Percentiles rank a stretch among this genome's conserved stretches.
Evolutionary conservation across 2,329 filamentous ascomycete species (phyloP).

Genomic region (Triangularia setosa): DNA sequence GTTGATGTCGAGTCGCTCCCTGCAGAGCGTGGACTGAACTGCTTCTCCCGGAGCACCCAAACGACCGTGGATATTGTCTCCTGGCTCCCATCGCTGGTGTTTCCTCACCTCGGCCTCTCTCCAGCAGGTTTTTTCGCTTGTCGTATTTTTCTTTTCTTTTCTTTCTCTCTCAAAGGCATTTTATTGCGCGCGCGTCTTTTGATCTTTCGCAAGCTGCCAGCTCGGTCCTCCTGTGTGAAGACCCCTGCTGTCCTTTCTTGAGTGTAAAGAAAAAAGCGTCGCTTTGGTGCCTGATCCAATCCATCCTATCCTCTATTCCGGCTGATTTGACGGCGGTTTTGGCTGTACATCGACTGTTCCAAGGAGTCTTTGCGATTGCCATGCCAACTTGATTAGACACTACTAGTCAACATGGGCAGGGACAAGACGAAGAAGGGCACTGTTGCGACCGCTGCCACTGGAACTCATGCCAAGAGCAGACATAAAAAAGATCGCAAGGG

Average conservation of each 20-base stretch:
- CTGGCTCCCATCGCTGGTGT: not conserved
- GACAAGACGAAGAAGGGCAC: slow-evolving; percentile 29
- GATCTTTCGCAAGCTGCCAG: not conserved
- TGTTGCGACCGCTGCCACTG: slow-evolving; percentile 24
- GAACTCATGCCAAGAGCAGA: slow-evolving; percentile 31
- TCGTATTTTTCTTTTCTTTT: slow-evolving; percentile 5
- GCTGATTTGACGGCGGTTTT: not conserved
- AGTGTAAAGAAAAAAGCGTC: not conserved
- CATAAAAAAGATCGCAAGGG: slow-evolving; percentile 29
- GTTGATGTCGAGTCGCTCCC: not conserved
- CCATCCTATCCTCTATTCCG: not conserved
- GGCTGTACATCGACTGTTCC: not conserved
- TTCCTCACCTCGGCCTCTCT: not conserved
- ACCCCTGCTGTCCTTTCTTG: not conserved
- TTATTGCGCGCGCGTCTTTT: slow-evolving; percentile 4
- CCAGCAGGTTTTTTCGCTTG: not conserved
- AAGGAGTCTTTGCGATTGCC: slow-evolving; percentile 1
- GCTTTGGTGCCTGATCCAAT: not conserved
- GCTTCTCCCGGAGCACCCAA: not conserved
- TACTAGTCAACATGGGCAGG: slow-evolving; percentile 28
- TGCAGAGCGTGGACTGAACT: not conserved
- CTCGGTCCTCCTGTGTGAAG: slow-evolving; percentile 4
- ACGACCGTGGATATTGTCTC: not conserved
- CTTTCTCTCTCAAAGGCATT: not conserved
- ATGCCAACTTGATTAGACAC: slow-evolving; percentile 26